Base-by-base conservation (phyloP, 371 early-diverging fungal species). In the Chytridium lagenaria region DNA sequence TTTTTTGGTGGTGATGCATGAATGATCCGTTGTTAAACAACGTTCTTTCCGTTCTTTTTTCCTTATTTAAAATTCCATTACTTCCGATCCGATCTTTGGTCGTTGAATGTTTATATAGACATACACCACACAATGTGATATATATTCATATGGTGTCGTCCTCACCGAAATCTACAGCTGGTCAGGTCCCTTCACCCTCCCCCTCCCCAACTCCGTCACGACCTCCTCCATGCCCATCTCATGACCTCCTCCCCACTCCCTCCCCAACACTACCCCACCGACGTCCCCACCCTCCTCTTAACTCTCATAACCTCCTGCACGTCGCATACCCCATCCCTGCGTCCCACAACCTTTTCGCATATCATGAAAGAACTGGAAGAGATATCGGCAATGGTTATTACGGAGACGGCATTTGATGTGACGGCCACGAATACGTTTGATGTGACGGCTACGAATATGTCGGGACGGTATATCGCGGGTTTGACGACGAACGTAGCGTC, bases 31-130 rank as follows among this genome's bases (percentile, higher is more conserved):
- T 44, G 44, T 12, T 7, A 44, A 19, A 7, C 63, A 68, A 50
- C 68, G 68, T 38, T 59, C 61, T 31, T 59, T 69, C 16, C n/a
- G 33, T 10, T 34, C 63, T 30, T 71, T 40, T 33, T 71, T 57
- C 22, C 16, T 59, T 16, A 22, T 15, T 38, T 51, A 0, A 28
- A n/a, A n/a, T n/a, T n/a, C n/a, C 49, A n/a, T 15, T 22, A 19
- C 26, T 31, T 12, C 52, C 10, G 30, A 55, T 16, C 55, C 44
- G 7, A 19, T 44, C 44, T 19, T 12, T 19, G 19, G 19, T 19
- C 44, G 19, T 19, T 7, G 44, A 19, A 12, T 19, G 12, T 23
- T 26, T 55, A 5, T 26, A 55, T 26, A 55, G 26, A 10, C 55
- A n/a, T n/a, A n/a, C n/a, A n/a, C n/a, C n/a, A n/a, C n/a, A n/a